These are phyloP conservation scores for Fusarium cicatricum DNA, from an alignment of 2,329 filamentous ascomycete species.

Conservation along the genomic window DNA sequence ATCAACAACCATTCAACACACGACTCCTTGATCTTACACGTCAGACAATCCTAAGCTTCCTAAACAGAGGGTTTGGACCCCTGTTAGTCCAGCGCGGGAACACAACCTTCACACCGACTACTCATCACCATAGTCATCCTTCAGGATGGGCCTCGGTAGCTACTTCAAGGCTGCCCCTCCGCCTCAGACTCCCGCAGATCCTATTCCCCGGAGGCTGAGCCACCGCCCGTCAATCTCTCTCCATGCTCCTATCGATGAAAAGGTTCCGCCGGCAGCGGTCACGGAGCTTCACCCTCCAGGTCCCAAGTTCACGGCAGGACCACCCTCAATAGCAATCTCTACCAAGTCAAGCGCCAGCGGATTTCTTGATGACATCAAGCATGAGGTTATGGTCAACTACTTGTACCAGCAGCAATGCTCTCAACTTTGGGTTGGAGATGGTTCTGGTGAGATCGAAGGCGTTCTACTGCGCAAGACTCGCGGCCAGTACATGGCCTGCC, in stretches of 20 bases:
- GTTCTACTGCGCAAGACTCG: slow-evolving; percentile 74
- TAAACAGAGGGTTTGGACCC: not conserved
- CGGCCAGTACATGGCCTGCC: slow-evolving; percentile 77
- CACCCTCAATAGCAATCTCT: slow-evolving; percentile 62
- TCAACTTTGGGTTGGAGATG: slow-evolving; percentile 76
- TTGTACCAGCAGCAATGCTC: slow-evolving; percentile 82
- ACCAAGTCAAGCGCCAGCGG: slow-evolving; percentile 54
- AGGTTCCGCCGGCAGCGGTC: slow-evolving; percentile 47
- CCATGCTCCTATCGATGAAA: slow-evolving; percentile 47
- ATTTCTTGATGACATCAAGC: slow-evolving; percentile 76
- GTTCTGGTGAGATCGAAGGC: slow-evolving; percentile 73
- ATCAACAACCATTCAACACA: not conserved
- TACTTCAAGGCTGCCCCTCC: slow-evolving; percentile 65
- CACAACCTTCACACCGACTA: not conserved
- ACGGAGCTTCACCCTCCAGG: slow-evolving; percentile 59
- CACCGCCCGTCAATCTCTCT: slow-evolving; percentile 35
- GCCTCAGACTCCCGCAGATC: slow-evolving; percentile 24
- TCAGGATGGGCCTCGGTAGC: slow-evolving; percentile 65
- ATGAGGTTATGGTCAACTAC: slow-evolving; percentile 86
- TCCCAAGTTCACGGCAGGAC: slow-evolving; percentile 59
- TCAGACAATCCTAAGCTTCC: not conserved
- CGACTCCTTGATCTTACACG: not conserved
- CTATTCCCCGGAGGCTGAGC: slow-evolving; percentile 26
- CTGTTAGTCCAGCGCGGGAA: not conserved
- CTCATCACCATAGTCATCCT: not conserved